Conservation (phyloP, 805 yeast species). For the Metschnikowia continentalis region DNA sequence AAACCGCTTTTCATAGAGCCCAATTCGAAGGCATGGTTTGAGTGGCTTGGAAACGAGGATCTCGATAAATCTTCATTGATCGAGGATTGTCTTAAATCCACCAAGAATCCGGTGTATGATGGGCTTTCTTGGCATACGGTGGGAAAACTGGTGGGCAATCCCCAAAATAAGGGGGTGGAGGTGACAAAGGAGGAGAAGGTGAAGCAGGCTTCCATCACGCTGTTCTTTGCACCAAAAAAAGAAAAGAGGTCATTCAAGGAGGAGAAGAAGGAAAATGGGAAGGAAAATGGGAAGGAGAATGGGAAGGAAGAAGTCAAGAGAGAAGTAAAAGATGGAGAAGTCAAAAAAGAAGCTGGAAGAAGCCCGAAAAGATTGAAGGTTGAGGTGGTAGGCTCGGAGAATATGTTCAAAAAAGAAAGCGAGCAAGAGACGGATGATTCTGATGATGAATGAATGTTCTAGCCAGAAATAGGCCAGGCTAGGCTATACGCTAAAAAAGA, state of each 20-base stretch:
- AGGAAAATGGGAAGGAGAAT: not conserved
- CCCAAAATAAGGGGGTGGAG: conserved; percentile 39
- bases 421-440: conserved; percentile 1
- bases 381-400: conserved; percentile 1
- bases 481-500: no score
- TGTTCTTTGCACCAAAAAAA: conserved; percentile 11
- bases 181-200: conserved; percentile 29
- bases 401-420: not conserved
- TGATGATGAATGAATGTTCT: not conserved
- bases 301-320: not conserved
- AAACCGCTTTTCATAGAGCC: conserved; percentile 74
- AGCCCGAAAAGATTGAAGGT: not conserved
- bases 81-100: conserved; percentile 36
- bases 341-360: not conserved
- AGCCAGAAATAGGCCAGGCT: no score
- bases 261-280: not conserved
- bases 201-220: conserved; percentile 13
- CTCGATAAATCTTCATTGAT: conserved; percentile 39
- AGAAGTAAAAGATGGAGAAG: not conserved
- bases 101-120: conserved; percentile 26
- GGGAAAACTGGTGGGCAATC: conserved; percentile 59
- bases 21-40: conserved; percentile 50
- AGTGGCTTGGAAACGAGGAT: conserved; percentile 54
- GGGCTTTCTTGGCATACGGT: conserved; percentile 55
- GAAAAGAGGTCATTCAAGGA: not conserved